These are phyloP conservation scores for Eimeria necatrix DNA, from an alignment of 169 alveolate species.

Conservation along the genomic window DNA sequence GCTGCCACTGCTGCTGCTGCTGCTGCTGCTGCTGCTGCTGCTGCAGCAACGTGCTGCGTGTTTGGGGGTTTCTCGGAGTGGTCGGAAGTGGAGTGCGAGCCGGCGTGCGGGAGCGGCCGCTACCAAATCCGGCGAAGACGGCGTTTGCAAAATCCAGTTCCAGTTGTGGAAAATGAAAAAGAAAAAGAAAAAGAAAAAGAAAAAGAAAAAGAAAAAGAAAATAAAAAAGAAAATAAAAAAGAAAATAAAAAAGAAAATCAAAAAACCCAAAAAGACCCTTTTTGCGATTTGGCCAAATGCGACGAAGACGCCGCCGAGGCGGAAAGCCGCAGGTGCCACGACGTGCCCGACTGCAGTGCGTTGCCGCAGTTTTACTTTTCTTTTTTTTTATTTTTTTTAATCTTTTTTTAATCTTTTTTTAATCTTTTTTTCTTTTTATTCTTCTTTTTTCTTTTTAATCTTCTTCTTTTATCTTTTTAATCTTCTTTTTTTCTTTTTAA, in stretches of 20 bases:
- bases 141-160: conserved; percentile 64
- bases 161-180: background rate
- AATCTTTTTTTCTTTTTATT: too few relatives aligned
- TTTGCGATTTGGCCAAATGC: background rate
- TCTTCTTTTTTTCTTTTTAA: too few relatives aligned
- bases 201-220: background rate
- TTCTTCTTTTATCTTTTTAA: too few relatives aligned
- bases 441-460: too few relatives aligned
- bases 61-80: conserved; percentile 65
- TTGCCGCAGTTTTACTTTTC: too few relatives aligned
- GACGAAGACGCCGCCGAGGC: background rate
- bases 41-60: conserved; percentile 74
- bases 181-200: background rate
- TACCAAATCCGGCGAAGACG: conserved; percentile 20
- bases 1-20: too few relatives aligned
- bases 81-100: conserved; percentile 62
- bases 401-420: too few relatives aligned
- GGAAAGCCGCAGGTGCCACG: conserved; percentile 1
- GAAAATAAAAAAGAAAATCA: too few relatives aligned
- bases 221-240: background rate
- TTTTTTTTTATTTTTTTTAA: too few relatives aligned
- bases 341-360: conserved; percentile 29
- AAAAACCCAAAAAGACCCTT: background rate
- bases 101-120: conserved; percentile 47
- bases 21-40: background rate